phyloP scores from a whole-genome alignment of 1,284 basidiomycete genomes.

The Ganoderma lingzhi region DNA sequence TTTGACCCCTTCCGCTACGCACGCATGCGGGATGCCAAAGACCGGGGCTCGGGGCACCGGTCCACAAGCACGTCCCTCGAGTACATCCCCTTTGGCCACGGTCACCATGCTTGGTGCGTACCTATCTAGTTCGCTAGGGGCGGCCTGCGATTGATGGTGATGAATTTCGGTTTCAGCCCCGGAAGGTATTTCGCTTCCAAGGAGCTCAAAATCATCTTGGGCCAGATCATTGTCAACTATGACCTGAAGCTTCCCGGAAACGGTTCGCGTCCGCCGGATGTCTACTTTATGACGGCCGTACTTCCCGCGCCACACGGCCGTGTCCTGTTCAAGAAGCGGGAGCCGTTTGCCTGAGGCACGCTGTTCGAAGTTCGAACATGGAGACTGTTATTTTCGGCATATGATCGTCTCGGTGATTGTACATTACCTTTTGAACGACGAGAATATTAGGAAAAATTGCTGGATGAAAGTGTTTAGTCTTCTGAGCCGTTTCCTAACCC shows the following conservation, averaged over 20 bases:
- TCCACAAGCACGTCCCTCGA: slow-evolving; percentile 34
- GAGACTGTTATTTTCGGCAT: no score
- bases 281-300: slow-evolving; percentile 7
- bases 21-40: slow-evolving; percentile 25
- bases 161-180: slow-evolving; percentile 39
- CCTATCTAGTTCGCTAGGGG: no score
- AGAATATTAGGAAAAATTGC: no score
- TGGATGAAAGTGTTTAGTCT: no score
- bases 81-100: slow-evolving; percentile 40
- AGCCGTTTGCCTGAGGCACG: not conserved
- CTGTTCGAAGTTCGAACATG: no score
- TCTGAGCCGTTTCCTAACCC: no score
- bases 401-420: no score
- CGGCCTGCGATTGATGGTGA: not conserved
- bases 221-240: slow-evolving; percentile 52
- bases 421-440: no score
- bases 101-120: not conserved
- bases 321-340: slow-evolving; percentile 24
- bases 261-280: slow-evolving; percentile 35
- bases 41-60: slow-evolving; percentile 35
- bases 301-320: slow-evolving; percentile 15
- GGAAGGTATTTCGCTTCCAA: slow-evolving; percentile 56
- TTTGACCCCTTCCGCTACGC: slow-evolving; percentile 16
- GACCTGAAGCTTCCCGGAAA: slow-evolving; percentile 51
- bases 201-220: slow-evolving; percentile 55